Conservation (phyloP, 805 yeast genomes). For the Candida methanosorbosa region DNA sequence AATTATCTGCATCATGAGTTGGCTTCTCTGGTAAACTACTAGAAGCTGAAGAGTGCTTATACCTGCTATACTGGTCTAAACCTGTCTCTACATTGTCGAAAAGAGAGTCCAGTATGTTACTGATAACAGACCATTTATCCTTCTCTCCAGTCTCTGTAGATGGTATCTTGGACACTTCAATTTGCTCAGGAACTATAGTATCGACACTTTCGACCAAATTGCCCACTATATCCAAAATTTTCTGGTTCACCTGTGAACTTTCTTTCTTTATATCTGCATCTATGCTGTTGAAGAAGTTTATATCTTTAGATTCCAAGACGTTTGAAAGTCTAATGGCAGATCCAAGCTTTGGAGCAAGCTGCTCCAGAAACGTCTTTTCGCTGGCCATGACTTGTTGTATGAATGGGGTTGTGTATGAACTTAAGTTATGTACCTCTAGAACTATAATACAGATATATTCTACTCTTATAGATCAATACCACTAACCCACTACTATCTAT, state of each 20-base stretch:
- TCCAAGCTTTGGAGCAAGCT: constrained; percentile 38
- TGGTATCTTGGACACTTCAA: constrained; percentile 17
- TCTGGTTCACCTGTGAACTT: constrained; percentile 31
- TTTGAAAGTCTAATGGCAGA: constrained; percentile 57
- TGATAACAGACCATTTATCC: constrained; percentile 54
- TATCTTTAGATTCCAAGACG: constrained; percentile 69
- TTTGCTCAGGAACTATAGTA: constrained; percentile 16
- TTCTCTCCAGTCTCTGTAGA: constrained; percentile 20
- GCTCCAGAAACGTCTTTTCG: neutral
- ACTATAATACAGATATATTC: too few species aligned
- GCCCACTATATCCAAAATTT: constrained; percentile 38
- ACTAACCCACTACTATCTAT: too few species aligned
- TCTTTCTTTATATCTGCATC: constrained; percentile 38
- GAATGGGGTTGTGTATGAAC: too few species aligned
- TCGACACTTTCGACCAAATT: constrained; percentile 24
- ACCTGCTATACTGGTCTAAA: constrained; percentile 36
- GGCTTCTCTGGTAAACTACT: neutral
- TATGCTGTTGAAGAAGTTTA: constrained; percentile 62
- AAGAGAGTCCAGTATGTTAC: constrained; percentile 55
- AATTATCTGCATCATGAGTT: constrained; percentile 10
- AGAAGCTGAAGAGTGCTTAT: constrained; percentile 8
- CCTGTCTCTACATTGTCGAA: constrained; percentile 73
- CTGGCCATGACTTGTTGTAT: too few species aligned
- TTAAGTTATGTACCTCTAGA: too few species aligned
- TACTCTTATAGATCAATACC: neutral